Evolutionary conservation across 805 yeast species (phyloP), one percentile per base, ranked within the genome.

Genomic region (Saccharomycopsis javanensis): DNA sequence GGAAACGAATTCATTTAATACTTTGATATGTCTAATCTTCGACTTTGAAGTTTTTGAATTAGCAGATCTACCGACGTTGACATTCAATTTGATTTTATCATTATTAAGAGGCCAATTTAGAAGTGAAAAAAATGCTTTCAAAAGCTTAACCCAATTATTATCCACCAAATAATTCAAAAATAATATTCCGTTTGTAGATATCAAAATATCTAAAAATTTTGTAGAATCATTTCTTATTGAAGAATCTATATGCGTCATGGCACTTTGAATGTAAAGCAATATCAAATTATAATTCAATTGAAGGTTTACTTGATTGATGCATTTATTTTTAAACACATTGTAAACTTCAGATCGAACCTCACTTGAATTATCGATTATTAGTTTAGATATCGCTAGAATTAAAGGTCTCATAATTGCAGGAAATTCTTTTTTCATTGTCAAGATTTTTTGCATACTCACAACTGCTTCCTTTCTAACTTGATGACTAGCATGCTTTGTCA

Each of bases 171-270:
- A 74, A 56, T 76, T 71, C 50, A 57, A 57, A 42, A 42, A 42
- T 1, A 42, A 4, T 23, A 42, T 23, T 50, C 76, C 73, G 27
- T 30, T n/a, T 4, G 55, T 38, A 1, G 25, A 13, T n/a, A 89
- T 67, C 55, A 90, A 67, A 2, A 83, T 74, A 42, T 76, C 74
- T 27, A 91, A 71, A 63, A 86, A 87, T 58, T 77, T 79, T 0
- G 92, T 80, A 1, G 96, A 81, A 59, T 87, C 90, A 50, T 80
- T 79, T 56, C 96, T 78, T 28, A 94, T 82, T 3, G 81, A 82
- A 1, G 89, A 83, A 31, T 79, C 79, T 45, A 94, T 86, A 68
- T 94, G 97, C 16, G 97, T 86, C 97, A 94, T 92, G 2, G 96
- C 95, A 55, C 92, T 85, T 63, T 86, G 86, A 16, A 92, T 75